A percentile compares a stretch with the other conserved stretches of the same genome.
Conservation (phyloP, 148 eudicot species). For the Vaccinium vitisidaea region DNA sequence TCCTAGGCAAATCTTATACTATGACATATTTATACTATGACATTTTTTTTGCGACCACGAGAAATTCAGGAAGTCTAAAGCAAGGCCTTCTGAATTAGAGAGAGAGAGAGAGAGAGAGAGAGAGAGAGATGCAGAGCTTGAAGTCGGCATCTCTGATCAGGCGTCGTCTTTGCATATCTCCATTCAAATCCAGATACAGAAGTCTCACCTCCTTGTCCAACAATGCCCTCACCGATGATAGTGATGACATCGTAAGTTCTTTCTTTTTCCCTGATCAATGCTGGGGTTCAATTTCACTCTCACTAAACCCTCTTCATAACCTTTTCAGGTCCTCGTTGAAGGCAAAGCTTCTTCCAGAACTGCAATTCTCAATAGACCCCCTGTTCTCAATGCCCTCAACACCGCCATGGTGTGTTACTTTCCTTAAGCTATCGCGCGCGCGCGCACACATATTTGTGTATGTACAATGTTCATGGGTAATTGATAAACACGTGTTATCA, state of each 20-base stretch:
- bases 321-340: constrained; percentile 59
- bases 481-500: not conserved
- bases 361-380: constrained; percentile 72
- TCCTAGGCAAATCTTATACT: too few species aligned
- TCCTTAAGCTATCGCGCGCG: not conserved
- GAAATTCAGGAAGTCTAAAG: not conserved
- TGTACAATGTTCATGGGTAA: not conserved
- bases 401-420: constrained; percentile 43
- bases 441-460: not conserved
- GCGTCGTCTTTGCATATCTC: constrained; percentile 16
- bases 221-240: constrained; percentile 17
- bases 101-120: not conserved
- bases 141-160: constrained; percentile 25
- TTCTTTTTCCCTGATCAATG: not conserved
- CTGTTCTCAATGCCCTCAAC: constrained; percentile 61
- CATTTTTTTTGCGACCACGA: too few species aligned
- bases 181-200: not conserved
- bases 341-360: constrained; percentile 58
- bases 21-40: too few species aligned
- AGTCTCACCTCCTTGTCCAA: constrained; percentile 20
- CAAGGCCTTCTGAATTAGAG: not conserved
- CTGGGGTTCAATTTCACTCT: not conserved
- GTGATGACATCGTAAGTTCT: constrained; percentile 26
- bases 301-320: not conserved
- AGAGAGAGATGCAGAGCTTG: constrained; percentile 27